Percentiles rank a stretch among this genome's conserved stretches.
phyloP scores from a whole-genome alignment of 106 monocot species.

The Triglochin maritima region DNA sequence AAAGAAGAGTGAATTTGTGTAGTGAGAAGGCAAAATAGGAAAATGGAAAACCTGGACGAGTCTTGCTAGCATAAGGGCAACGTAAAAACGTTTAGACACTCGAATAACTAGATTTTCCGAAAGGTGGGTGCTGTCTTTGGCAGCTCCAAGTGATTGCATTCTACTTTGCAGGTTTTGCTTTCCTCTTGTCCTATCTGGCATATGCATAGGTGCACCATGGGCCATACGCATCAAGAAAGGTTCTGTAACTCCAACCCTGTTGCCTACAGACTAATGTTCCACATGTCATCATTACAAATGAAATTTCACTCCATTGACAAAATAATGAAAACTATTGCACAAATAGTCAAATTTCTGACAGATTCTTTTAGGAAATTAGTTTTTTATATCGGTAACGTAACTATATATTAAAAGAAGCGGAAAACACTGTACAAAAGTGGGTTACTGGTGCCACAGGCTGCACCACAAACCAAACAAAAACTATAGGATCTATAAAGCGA shows the following conservation, averaged over 20 bases:
- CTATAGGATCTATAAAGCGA: too few species aligned
- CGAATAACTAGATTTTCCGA: constrained; percentile 52
- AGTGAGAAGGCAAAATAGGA: neutral
- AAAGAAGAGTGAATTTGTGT: neutral
- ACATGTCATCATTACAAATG: neutral
- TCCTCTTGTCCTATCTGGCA: constrained; percentile 33
- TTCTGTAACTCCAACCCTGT: constrained; percentile 76
- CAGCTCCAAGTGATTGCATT: constrained; percentile 8
- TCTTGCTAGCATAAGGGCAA: constrained; percentile 87
- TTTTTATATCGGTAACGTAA: too few species aligned
- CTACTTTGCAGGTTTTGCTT: constrained; percentile 21
- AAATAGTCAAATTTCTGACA: too few species aligned
- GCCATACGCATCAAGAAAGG: constrained; percentile 98
- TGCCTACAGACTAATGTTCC: constrained; percentile 73
- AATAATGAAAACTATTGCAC: too few species aligned
- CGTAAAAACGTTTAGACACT: constrained; percentile 85
- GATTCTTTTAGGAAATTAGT: too few species aligned
- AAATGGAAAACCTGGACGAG: constrained; percentile 71
- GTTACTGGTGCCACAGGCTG: too few species aligned
- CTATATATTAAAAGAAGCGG: too few species aligned
- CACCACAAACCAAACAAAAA: too few species aligned
- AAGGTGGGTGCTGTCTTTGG: constrained; percentile 12
- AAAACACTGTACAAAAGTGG: too few species aligned
- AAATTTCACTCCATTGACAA: neutral
- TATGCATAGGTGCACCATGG: constrained; percentile 68